Evolutionary conservation across 129 eudicot species (phyloP).

Genomic region (sunflower (Helianthus annuus)): DNA sequence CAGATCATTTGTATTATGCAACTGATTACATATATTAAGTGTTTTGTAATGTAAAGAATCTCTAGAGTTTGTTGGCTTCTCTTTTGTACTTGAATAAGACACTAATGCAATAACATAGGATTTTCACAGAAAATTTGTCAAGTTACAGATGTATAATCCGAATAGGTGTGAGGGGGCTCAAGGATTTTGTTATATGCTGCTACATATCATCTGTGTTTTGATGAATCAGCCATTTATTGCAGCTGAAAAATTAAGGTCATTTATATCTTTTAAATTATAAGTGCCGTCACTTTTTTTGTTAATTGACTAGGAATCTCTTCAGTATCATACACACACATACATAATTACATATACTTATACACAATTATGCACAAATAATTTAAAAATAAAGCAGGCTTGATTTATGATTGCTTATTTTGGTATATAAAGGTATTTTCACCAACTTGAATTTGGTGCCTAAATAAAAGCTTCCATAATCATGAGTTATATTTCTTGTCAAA

Average conservation of each 20-base stretch:
- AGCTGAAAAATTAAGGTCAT: neutral
- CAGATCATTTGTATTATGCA: neutral
- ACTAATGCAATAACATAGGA: slow-evolving; percentile 1
- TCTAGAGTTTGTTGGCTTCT: slow-evolving; percentile 9
- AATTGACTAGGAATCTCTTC: neutral
- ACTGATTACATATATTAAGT: neutral
- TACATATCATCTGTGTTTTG: neutral
- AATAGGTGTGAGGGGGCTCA: neutral
- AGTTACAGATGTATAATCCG: neutral
- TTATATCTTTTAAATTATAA: neutral
- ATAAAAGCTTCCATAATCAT: neutral
- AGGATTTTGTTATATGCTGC: slow-evolving; percentile 8
- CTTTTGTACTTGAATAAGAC: slow-evolving; percentile 10
- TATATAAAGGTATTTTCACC: neutral
- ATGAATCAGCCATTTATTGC: neutral
- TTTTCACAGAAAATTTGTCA: neutral
- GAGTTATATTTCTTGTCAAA: neutral
- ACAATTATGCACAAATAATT: no score
- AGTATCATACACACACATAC: neutral
- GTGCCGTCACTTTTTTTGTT: neutral
- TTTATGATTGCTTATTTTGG: slow-evolving; percentile 10
- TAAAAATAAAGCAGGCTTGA: neutral
- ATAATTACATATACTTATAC: no score
- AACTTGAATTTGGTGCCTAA: neutral
- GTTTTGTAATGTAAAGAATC: neutral